phyloP scores from a whole-genome alignment of 1,284 basidiomycete species.

The Mycena sp. region DNA sequence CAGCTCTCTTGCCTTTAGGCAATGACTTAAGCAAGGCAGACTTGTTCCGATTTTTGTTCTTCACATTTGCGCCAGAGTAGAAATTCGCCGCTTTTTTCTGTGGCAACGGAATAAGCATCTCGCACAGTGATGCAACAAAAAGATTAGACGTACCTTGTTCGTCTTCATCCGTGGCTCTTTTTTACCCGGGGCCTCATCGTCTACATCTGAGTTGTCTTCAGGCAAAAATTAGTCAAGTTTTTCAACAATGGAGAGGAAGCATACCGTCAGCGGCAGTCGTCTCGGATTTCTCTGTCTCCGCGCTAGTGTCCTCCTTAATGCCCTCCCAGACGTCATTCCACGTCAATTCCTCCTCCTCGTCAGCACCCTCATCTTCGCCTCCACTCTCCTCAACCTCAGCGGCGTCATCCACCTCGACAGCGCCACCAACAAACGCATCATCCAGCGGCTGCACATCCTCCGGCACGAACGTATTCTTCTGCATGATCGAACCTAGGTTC shows the following conservation, averaged over 20 bases:
- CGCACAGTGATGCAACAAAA: background rate
- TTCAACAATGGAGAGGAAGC: background rate
- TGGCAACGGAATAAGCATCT: slow-evolving; percentile 3
- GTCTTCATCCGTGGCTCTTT: slow-evolving; percentile 90
- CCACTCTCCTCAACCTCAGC: slow-evolving; percentile 43
- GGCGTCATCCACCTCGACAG: slow-evolving; percentile 39
- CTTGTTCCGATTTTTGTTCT: slow-evolving; percentile 84
- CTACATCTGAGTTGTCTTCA: slow-evolving; percentile 44
- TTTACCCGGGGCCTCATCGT: slow-evolving; percentile 41
- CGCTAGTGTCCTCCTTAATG: slow-evolving; percentile 44
- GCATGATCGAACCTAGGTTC: slow-evolving; percentile 80
- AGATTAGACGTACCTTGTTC: slow-evolving; percentile 70
- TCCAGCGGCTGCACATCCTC: slow-evolving; percentile 76
- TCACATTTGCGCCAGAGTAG: slow-evolving; percentile 88
- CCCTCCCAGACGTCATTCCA: slow-evolving; percentile 78
- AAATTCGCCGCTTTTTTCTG: slow-evolving; percentile 93
- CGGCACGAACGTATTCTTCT: slow-evolving; percentile 84
- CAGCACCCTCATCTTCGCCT: slow-evolving; percentile 45
- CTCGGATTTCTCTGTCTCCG: slow-evolving; percentile 33
- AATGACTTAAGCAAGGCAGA: slow-evolving; percentile 64
- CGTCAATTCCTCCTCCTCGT: slow-evolving; percentile 55
- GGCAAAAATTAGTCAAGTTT: background rate
- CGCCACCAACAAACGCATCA: slow-evolving; percentile 51
- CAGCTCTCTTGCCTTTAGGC: slow-evolving; percentile 57
- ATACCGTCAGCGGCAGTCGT: slow-evolving; percentile 30